phyloP scores from a whole-genome alignment of 192 early-diverging fungal genomes.

The Coemansia sp. region DNA sequence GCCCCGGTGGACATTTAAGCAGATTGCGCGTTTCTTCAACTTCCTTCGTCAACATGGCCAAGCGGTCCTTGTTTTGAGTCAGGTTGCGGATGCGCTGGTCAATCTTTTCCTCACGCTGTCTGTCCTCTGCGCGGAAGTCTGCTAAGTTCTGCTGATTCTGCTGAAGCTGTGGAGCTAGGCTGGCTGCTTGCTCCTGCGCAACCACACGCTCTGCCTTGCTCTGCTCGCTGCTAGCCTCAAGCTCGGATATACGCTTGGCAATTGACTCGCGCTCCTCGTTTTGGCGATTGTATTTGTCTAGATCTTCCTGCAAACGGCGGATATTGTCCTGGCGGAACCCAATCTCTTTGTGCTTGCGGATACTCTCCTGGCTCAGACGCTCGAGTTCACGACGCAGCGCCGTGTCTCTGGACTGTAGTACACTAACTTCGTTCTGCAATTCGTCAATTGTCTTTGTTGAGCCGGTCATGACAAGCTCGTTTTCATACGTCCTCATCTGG shows the following conservation, averaged over 20 bases:
- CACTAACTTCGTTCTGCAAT: slow-evolving; percentile 58
- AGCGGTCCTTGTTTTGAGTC: slow-evolving; percentile 33
- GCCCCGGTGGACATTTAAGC: slow-evolving; percentile 22
- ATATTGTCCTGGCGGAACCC: slow-evolving; percentile 45
- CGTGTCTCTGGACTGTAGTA: slow-evolving; percentile 37
- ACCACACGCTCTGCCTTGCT: slow-evolving; percentile 11
- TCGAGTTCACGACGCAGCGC: slow-evolving; percentile 56
- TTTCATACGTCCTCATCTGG: slow-evolving; percentile 52
- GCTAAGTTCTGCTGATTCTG: slow-evolving; percentile 19
- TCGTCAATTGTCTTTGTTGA: slow-evolving; percentile 68
- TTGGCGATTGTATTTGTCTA: slow-evolving; percentile 30
- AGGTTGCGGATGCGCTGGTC: slow-evolving; percentile 33
- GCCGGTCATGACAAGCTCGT: slow-evolving; percentile 58
- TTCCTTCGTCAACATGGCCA: slow-evolving; percentile 31
- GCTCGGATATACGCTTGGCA: slow-evolving; percentile 21
- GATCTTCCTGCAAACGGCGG: slow-evolving; percentile 21
- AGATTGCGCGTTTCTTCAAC: slow-evolving; percentile 21
- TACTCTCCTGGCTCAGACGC: slow-evolving; percentile 51
- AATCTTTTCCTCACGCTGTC: slow-evolving; percentile 18
- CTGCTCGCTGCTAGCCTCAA: slow-evolving; percentile 10
- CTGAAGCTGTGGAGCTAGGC: slow-evolving; percentile 24
- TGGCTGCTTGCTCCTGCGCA: slow-evolving; percentile 18
- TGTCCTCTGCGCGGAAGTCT: slow-evolving; percentile 29
- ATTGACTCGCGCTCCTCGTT: slow-evolving; percentile 24
- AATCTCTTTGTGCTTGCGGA: slow-evolving; percentile 57